Evolutionary conservation across 148 eudicot genomes (phyloP).

Genomic region (Oxyria digyna): DNA sequence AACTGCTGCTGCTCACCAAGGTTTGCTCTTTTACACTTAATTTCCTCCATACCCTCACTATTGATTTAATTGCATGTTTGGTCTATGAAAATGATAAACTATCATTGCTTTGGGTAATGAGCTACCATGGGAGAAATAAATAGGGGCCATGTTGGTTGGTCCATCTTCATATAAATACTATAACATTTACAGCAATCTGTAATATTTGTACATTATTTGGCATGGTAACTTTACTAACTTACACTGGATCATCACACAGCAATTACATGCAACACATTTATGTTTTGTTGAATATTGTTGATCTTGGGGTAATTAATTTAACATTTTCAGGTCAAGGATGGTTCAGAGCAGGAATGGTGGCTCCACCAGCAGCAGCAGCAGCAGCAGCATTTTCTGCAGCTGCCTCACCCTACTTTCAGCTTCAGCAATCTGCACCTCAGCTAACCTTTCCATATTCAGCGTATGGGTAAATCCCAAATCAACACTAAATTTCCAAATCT

Average conservation of each 20-base stretch:
- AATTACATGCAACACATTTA: neutral
- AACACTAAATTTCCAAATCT: neutral
- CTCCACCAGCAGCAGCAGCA: slow-evolving; percentile 15
- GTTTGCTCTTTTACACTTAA: slow-evolving; percentile 1
- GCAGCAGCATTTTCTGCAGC: neutral
- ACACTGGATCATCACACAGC: neutral
- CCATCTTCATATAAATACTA: slow-evolving; percentile 1
- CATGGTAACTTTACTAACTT: neutral
- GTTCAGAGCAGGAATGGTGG: slow-evolving; percentile 33
- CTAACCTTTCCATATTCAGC: slow-evolving; percentile 36
- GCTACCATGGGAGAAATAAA: neutral
- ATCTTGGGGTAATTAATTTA: neutral
- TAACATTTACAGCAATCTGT: too few species aligned
- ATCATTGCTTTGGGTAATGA: neutral
- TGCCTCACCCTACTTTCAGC: slow-evolving; percentile 24
- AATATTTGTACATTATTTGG: neutral
- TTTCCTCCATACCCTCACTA: neutral
- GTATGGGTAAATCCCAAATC: slow-evolving; percentile 27
- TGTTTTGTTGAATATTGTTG: neutral
- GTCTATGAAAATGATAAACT: neutral
- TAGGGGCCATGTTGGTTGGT: neutral
- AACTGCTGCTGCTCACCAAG: slow-evolving; percentile 18
- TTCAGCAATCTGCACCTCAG: slow-evolving; percentile 27
- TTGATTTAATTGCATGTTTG: slow-evolving; percentile 2
- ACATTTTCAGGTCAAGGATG: slow-evolving; percentile 17